Base-by-base conservation (phyloP, 371 early-diverging fungal genomes). In the Mucor racemosus region DNA sequence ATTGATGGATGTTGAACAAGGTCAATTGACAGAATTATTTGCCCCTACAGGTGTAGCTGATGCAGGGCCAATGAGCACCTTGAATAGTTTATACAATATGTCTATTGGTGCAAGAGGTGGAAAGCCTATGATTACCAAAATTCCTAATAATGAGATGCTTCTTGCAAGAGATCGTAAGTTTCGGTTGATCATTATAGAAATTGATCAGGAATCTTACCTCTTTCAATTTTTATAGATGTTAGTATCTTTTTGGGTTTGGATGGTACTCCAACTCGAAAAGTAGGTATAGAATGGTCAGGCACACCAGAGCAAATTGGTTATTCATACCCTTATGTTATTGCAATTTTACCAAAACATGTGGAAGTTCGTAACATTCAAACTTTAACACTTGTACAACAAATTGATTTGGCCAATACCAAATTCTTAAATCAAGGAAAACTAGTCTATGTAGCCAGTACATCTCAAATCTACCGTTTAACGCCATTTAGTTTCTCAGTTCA, bases 331-430 rank as follows among this genome's bases (percentile, higher is more conserved):
- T 94, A 92, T 66, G 87, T 91, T 8, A 84, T 93, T 65, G 92
- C 87, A 4, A 86, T 93, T 42, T 71, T 90, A 38, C 76, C 88
- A 7, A 83, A 84, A 9, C 86, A 86, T 41, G 87, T 97, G 0
- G 96, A 96, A 72, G 91, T 97, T 4, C 86, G 95, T 60, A 95
- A 94, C 60, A 86, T 95, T 40, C 92, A 87, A 62, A 92, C 95
- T 0, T 86, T 91, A 36, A 89, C 88, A 0, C 79, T 94, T 11
- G 92, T 97, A 5, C 96, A 96, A 75, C 85, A 84, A 35, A 84
- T 92, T 14, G 90, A 88, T 14, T 71, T 94, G 36, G 73, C 88
- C 4, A 82, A 86, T 35, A 84, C 88, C 9, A 75, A 82, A 19
- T 77, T 90, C 42, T 76, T 92, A 40, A 84, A 86, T 42, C 84